A percentile compares a stretch with the other conserved stretches of the same genome.
phyloP scores from a whole-genome alignment of 2,329 filamentous ascomycete species.

The Truncatella angustata region DNA sequence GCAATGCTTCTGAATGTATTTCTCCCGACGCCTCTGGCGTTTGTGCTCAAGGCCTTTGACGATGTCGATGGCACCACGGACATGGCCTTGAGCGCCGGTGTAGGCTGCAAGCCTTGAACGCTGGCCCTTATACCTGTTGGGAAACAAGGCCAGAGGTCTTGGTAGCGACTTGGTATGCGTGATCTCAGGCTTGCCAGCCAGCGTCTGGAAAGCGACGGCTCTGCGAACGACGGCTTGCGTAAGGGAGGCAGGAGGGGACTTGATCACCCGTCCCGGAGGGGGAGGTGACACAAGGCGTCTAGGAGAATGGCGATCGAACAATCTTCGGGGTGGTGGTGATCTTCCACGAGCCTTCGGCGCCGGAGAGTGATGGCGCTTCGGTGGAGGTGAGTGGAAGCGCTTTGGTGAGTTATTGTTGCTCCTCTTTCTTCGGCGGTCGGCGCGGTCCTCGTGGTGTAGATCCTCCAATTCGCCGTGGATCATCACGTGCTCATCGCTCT shows the following conservation, averaged over 20 bases:
- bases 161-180: conserved; percentile 86
- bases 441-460: conserved; percentile 54
- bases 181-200: conserved; percentile 61
- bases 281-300: conserved; percentile 62
- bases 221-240: conserved; percentile 29
- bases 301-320: conserved; percentile 62
- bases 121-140: conserved; percentile 45
- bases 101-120: conserved; percentile 30
- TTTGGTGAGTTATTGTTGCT: conserved; percentile 55
- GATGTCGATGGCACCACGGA: conserved; percentile 94
- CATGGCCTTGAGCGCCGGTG: conserved; percentile 56
- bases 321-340: conserved; percentile 58
- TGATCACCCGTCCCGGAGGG: conserved; percentile 47
- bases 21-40: conserved; percentile 71
- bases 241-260: conserved; percentile 46
- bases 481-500: conserved; percentile 68
- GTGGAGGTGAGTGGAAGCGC: conserved; percentile 56
- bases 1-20: conserved; percentile 82
- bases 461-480: conserved; percentile 71
- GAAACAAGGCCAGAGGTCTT: conserved; percentile 71
- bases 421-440: conserved; percentile 49
- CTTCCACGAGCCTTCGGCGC: conserved; percentile 49
- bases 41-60: conserved; percentile 95
- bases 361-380: conserved; percentile 47
- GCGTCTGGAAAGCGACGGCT: conserved; percentile 41